phyloP scores from a whole-genome alignment of 129 eudicot genomes.

The Silybum marianum region DNA sequence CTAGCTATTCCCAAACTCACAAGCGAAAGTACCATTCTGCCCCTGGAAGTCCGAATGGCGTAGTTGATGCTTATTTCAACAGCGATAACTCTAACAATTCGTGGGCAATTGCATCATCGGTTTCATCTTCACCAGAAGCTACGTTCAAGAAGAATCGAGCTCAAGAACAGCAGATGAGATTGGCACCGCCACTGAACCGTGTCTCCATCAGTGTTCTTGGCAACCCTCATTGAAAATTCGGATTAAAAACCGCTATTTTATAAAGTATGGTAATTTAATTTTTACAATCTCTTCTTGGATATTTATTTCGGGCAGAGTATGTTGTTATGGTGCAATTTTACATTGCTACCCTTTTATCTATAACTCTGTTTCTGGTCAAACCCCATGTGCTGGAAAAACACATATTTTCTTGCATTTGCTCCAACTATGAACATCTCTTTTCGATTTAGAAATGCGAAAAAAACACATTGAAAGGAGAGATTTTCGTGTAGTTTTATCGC shows the following conservation, averaged over 20 bases:
- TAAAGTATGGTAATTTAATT: constrained; percentile 46
- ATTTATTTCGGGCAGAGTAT: constrained; percentile 27
- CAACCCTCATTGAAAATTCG: constrained; percentile 41
- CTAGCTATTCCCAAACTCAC: constrained; percentile 33
- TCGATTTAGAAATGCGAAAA: constrained; percentile 44
- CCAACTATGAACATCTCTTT: constrained; percentile 35
- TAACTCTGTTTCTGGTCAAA: constrained; percentile 48
- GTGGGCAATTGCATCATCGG: constrained; percentile 57
- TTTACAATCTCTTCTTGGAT: constrained; percentile 33
- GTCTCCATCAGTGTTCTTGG: constrained; percentile 44
- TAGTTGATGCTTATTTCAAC: constrained; percentile 66
- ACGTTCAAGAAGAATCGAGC: constrained; percentile 67
- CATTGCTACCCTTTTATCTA: constrained; percentile 41
- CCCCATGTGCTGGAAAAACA: constrained; percentile 56
- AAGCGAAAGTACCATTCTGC: constrained; percentile 53
- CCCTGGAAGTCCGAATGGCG: constrained; percentile 77
- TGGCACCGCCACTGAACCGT: constrained; percentile 60
- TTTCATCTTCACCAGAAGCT: constrained; percentile 67
- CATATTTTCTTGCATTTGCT: constrained; percentile 32
- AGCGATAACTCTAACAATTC: constrained; percentile 71
- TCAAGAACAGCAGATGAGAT: constrained; percentile 74
- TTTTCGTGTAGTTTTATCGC: constrained; percentile 26
- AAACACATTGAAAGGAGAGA: constrained; percentile 37
- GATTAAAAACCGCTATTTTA: constrained; percentile 31
- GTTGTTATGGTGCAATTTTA: constrained; percentile 33